A percentile compares a stretch with the other conserved stretches of the same genome.
phyloP scores from a whole-genome alignment of 805 yeast species.

The Candida fluviatilis region DNA sequence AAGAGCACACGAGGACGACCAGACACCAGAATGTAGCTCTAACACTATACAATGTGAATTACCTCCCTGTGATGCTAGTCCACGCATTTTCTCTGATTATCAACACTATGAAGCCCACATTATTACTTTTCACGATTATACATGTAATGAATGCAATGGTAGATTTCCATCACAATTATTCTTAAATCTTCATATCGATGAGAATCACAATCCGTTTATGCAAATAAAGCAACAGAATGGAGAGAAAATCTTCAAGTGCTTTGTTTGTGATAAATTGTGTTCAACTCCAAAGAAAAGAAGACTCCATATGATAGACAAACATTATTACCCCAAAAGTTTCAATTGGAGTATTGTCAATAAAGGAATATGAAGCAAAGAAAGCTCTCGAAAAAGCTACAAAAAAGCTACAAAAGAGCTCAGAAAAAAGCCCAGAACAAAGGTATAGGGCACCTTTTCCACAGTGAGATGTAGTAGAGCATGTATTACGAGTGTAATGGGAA shows the following conservation, averaged over 20 bases:
- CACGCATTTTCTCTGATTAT: conserved; percentile 9
- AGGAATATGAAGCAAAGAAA: conserved; percentile 22
- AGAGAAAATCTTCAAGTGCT: conserved; percentile 40
- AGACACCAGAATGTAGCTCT: neutral
- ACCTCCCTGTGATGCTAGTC: conserved; percentile 8
- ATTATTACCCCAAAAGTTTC: conserved; percentile 42
- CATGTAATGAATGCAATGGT: conserved; percentile 34
- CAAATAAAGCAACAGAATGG: conserved; percentile 34
- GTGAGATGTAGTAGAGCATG: too few relatives aligned
- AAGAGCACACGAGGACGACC: conserved; percentile 8
- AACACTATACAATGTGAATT: conserved; percentile 3
- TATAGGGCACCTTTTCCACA: too few relatives aligned
- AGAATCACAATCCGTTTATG: conserved; percentile 49
- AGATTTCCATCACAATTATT: conserved; percentile 41
- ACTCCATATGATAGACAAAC: conserved; percentile 48
- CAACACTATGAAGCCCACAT: conserved; percentile 19
- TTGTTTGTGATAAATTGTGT: conserved; percentile 41
- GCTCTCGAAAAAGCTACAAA: too few relatives aligned
- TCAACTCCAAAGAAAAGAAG: conserved; percentile 36
- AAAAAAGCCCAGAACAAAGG: too few relatives aligned
- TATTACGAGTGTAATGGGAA: too few relatives aligned
- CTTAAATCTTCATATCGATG: conserved; percentile 47
- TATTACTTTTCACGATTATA: conserved; percentile 23
- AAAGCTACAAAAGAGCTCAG: too few relatives aligned
- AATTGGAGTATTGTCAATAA: conserved; percentile 24